A percentile compares a stretch with the other conserved stretches of the same genome.
These are phyloP conservation scores for Torulaspora franciscae DNA, from an alignment of 805 yeast genomes.

Conservation along the genomic window DNA sequence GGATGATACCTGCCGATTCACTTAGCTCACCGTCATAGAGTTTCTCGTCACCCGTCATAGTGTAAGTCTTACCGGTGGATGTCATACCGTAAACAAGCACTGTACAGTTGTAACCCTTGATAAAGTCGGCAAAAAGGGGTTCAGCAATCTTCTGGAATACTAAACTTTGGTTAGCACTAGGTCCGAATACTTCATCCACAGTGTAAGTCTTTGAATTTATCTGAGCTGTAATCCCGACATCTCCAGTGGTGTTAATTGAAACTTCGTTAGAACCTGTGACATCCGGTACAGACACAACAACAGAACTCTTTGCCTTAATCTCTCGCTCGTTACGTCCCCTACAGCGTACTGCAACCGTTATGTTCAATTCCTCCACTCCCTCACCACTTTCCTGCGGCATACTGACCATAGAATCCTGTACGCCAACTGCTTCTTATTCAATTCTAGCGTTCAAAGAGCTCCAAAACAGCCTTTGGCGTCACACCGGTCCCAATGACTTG, in stretches of 20 bases:
- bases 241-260: slow-evolving; percentile 41
- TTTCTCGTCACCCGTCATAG: slow-evolving; percentile 67
- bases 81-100: slow-evolving; percentile 89
- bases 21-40: slow-evolving; percentile 34
- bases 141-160: slow-evolving; percentile 65
- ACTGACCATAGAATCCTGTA: slow-evolving; percentile 6
- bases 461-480: background rate
- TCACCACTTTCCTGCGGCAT: slow-evolving; percentile 12
- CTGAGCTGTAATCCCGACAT: slow-evolving; percentile 39
- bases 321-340: slow-evolving; percentile 58
- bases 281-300: slow-evolving; percentile 51
- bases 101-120: slow-evolving; percentile 75
- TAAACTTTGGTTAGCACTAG: slow-evolving; percentile 66
- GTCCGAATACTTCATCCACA: slow-evolving; percentile 79
- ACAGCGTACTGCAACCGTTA: slow-evolving; percentile 60
- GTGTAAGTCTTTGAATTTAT: slow-evolving; percentile 53
- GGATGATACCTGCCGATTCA: slow-evolving; percentile 60
- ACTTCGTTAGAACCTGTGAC: slow-evolving; percentile 45
- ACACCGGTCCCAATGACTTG: background rate
- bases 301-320: slow-evolving; percentile 52
- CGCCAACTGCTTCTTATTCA: background rate
- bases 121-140: slow-evolving; percentile 59
- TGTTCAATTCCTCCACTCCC: slow-evolving; percentile 41
- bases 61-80: slow-evolving; percentile 81
- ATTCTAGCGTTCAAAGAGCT: background rate